phyloP scores from a whole-genome alignment of 108 stramenopile genomes.

The Poteriospumella lacustris region DNA sequence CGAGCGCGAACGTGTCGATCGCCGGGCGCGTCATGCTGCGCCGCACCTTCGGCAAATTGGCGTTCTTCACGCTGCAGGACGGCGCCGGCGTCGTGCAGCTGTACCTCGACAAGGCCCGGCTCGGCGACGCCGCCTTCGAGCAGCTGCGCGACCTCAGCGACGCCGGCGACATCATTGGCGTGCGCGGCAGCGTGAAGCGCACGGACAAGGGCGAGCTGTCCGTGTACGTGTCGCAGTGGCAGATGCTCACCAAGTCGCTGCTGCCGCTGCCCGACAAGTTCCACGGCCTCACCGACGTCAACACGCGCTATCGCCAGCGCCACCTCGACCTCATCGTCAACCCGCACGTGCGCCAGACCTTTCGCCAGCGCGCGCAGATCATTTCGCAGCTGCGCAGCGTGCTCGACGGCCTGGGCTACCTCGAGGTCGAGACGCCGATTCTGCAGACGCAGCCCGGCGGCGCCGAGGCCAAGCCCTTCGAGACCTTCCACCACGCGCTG shows the following conservation, averaged over 20 bases:
- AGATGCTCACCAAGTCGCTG: conserved; percentile 88
- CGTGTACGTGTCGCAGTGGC: conserved; percentile 84
- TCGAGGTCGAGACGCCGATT: conserved; percentile 98
- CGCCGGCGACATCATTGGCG: conserved; percentile 87
- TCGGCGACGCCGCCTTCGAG: conserved; percentile 43
- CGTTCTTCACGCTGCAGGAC: conserved; percentile 86
- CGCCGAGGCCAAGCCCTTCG: conserved; percentile 95
- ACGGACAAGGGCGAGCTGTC: conserved; percentile 94
- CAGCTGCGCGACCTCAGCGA: conserved; percentile 84
- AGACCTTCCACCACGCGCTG: conserved; percentile 88
- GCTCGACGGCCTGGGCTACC: conserved; percentile 80
- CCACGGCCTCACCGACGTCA: conserved; percentile 84
- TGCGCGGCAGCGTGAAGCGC: conserved; percentile 75
- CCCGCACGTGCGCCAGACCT: conserved; percentile 78
- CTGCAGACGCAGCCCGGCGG: conserved; percentile 86
- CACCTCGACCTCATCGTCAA: conserved; percentile 93
- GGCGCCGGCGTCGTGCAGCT: conserved; percentile 65
- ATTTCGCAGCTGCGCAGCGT: conserved; percentile 74
- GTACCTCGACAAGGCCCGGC: conserved; percentile 82
- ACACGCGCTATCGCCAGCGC: conserved; percentile 85
- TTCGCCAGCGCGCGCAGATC: conserved; percentile 77
- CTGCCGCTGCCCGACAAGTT: conserved; percentile 90
- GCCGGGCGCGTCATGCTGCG: conserved; percentile 88
- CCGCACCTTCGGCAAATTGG: conserved; percentile 88
- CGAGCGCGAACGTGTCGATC: conserved; percentile 64